phyloP scores from a whole-genome alignment of 164 flowering plant genomes.

The Aristolochia fimbriata region DNA sequence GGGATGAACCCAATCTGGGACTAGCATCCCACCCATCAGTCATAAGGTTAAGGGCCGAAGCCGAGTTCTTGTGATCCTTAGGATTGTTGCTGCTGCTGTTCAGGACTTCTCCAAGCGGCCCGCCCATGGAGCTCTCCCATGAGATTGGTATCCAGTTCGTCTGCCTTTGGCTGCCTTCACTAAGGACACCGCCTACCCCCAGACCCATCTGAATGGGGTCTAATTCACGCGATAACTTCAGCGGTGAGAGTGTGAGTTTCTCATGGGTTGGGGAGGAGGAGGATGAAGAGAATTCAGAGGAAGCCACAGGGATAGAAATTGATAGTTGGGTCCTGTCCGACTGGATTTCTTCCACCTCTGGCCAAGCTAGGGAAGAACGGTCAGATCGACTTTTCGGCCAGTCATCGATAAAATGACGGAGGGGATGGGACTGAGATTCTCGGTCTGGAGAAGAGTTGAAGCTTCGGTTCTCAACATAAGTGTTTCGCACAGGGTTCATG shows the following conservation, averaged over 20 bases:
- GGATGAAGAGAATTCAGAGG: conserved; percentile 45
- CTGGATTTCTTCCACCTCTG: conserved; percentile 32
- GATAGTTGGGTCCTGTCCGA: conserved; percentile 74
- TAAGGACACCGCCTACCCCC: conserved; percentile 29
- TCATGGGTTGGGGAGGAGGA: conserved; percentile 48
- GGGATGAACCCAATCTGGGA: conserved; percentile 51
- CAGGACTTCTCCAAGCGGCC: conserved; percentile 84
- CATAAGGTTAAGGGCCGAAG: conserved; percentile 48
- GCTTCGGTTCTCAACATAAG: conserved; percentile 22
- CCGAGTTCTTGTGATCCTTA: conserved; percentile 23
- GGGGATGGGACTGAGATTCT: conserved; percentile 31
- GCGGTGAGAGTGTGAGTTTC: conserved; percentile 39
- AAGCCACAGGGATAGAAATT: conserved; percentile 54
- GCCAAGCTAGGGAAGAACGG: conserved; percentile 39
- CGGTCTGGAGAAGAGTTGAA: conserved; percentile 24
- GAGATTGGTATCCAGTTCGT: conserved; percentile 50
- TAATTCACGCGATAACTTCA: conserved; percentile 42
- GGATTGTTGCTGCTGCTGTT: conserved; percentile 26
- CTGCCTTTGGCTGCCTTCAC: conserved; percentile 30
- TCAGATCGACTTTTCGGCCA: conserved; percentile 54
- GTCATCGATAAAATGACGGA: conserved; percentile 58
- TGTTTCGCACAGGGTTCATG: conserved; percentile 28
- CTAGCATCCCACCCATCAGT: conserved; percentile 53
- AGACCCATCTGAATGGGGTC: conserved; percentile 54
- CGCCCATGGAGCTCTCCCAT: conserved; percentile 72